Evolutionary conservation across 768 basidiomycete species (phyloP).

Genomic region (Mycena galericulata): DNA sequence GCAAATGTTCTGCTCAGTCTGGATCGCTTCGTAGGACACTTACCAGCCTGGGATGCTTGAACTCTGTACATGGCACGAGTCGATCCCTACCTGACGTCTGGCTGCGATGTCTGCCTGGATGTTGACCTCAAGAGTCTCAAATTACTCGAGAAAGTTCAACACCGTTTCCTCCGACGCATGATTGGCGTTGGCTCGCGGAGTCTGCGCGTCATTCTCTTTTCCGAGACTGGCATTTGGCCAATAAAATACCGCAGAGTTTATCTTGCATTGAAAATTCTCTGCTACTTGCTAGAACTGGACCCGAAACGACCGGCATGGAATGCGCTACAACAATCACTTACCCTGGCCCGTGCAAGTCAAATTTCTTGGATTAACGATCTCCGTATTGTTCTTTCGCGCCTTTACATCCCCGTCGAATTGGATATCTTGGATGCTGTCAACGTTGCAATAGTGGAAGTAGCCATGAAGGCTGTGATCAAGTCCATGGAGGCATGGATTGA

Average conservation of each 20-base stretch:
- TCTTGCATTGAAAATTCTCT: no score
- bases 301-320: conserved; percentile 6
- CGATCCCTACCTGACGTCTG: no score
- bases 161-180: conserved; percentile 16
- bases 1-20: conserved; percentile 7
- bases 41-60: conserved; percentile 8
- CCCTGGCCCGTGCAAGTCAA: background rate
- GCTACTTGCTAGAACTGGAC: no score
- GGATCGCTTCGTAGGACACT: conserved; percentile 16
- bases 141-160: conserved; percentile 14
- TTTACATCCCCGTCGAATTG: background rate
- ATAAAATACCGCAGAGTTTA: no score
- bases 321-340: background rate
- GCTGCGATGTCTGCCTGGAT: conserved; percentile 20
- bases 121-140: background rate
- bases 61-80: no score
- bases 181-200: conserved; percentile 1
- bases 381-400: background rate
- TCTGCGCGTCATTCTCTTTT: background rate
- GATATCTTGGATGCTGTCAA: background rate
- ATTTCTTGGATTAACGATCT: no score
- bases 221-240: no score
- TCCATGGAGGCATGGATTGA: no score
- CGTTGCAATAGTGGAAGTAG: background rate
- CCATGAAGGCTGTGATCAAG: background rate